Evolutionary conservation across 192 early-diverging fungal species (phyloP).

Genomic region (Coemansia sp.): DNA sequence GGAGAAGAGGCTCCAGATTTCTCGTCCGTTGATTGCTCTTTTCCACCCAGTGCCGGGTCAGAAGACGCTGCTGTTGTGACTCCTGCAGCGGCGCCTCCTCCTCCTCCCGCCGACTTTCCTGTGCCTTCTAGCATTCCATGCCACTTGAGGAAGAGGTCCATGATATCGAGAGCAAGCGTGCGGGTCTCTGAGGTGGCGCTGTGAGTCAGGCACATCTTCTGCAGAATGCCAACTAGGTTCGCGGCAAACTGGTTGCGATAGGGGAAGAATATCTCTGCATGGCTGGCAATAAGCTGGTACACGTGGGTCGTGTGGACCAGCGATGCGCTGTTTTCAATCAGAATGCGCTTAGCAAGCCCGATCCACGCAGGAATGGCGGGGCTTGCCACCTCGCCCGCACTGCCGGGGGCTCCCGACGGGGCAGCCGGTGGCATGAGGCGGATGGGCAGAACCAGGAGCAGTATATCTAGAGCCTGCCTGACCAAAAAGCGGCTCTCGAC

Average conservation of each 20-base stretch:
- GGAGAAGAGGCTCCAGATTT: too few species aligned
- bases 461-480: slow-evolving; percentile 89
- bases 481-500: slow-evolving; percentile 83
- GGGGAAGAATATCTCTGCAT: slow-evolving; percentile 87
- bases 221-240: slow-evolving; percentile 80
- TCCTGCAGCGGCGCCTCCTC: too few species aligned
- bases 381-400: slow-evolving; percentile 2
- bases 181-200: slow-evolving; percentile 84
- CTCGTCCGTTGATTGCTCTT: too few species aligned
- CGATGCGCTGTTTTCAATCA: slow-evolving; percentile 92
- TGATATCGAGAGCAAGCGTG: slow-evolving; percentile 81
- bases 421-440: slow-evolving; percentile 58
- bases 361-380: slow-evolving; percentile 74
- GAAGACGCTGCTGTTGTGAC: too few species aligned
- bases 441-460: slow-evolving; percentile 87
- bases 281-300: slow-evolving; percentile 87
- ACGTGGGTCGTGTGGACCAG: slow-evolving; percentile 85
- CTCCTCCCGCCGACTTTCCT: background rate
- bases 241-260: slow-evolving; percentile 85
- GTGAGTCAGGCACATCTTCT: slow-evolving; percentile 81
- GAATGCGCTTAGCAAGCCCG: slow-evolving; percentile 78
- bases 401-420: slow-evolving; percentile 11
- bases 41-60: too few species aligned
- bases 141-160: slow-evolving; percentile 89
- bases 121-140: slow-evolving; percentile 63